phyloP scores from a whole-genome alignment of 495 filamentous ascomycete species.

The Extremus antarcticus region DNA sequence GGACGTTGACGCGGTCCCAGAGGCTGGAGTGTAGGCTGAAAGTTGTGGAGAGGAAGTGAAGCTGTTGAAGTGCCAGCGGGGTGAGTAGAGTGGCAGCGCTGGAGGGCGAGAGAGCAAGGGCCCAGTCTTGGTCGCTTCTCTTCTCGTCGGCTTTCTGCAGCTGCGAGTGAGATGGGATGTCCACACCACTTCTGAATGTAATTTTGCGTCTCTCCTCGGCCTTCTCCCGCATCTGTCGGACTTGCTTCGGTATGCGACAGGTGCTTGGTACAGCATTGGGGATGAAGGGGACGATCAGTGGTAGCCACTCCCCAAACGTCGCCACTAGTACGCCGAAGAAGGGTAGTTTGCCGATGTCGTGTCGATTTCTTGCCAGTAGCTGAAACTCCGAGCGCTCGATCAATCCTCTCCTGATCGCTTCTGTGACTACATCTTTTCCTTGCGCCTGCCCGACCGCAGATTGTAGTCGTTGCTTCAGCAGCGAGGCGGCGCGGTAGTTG shows the following conservation, averaged over 20 bases:
- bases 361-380: constrained; percentile 48
- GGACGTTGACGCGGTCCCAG: constrained; percentile 36
- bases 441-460: constrained; percentile 16
- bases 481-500: constrained; percentile 41
- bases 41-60: constrained; percentile 20
- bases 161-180: constrained; percentile 17
- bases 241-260: constrained; percentile 69
- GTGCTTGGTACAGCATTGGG: constrained; percentile 61
- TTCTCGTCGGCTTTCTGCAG: constrained; percentile 9
- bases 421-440: constrained; percentile 14
- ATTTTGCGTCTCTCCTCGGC: constrained; percentile 37
- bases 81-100: not conserved
- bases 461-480: constrained; percentile 34
- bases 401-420: not conserved
- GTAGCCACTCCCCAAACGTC: constrained; percentile 75
- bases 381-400: constrained; percentile 54
- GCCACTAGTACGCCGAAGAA: constrained; percentile 61
- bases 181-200: constrained; percentile 29
- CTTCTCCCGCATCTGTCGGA: constrained; percentile 42
- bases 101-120: not conserved
- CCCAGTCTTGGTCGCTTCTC: not conserved
- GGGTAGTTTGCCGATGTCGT: constrained; percentile 66
- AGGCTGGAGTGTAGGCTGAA: constrained; percentile 37
- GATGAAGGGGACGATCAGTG: constrained; percentile 54
- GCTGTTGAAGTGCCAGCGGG: constrained; percentile 6